Percentiles rank a stretch among this genome's conserved stretches.
These are phyloP conservation scores for Trypanosoma melophagium DNA, from an alignment of 208 protist genomes.

Conservation along the genomic window DNA sequence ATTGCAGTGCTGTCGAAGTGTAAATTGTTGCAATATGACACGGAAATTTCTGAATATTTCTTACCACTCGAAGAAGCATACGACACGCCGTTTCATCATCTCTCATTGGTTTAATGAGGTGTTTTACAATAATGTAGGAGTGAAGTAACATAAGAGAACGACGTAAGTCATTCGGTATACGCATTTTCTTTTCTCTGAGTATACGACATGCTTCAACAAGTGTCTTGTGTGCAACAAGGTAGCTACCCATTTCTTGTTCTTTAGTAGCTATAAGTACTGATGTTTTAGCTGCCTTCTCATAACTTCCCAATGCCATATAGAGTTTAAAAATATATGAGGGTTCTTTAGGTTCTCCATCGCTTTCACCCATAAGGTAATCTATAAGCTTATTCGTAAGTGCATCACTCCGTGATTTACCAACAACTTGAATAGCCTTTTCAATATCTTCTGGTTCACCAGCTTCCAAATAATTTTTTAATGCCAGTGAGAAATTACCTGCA, in stretches of 20 bases:
- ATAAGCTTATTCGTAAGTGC: conserved; percentile 93
- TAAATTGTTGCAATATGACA: conserved; percentile 94
- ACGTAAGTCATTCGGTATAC: conserved; percentile 89
- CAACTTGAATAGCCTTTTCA: conserved; percentile 92
- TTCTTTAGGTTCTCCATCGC: conserved; percentile 94
- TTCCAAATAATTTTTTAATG: conserved; percentile 91
- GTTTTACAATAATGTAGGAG: conserved; percentile 96
- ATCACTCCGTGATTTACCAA: conserved; percentile 92
- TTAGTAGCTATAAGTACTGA: conserved; percentile 95
- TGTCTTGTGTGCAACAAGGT: conserved; percentile 92
- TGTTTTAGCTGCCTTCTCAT: conserved; percentile 94
- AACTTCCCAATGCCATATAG: conserved; percentile 96
- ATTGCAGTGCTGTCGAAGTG: conserved; percentile 96
- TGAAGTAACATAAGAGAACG: conserved; percentile 95
- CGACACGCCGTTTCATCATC: conserved; percentile 91
- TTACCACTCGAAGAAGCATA: conserved; percentile 95
- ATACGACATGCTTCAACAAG: conserved; percentile 94
- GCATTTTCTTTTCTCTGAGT: conserved; percentile 82
- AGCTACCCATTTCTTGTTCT: conserved; percentile 95
- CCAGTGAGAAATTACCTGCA: conserved; percentile 83
- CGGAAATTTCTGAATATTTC: conserved; percentile 95
- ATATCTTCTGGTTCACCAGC: conserved; percentile 84
- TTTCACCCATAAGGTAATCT: conserved; percentile 96
- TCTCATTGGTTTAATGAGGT: conserved; percentile 85
- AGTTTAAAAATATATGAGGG: conserved; percentile 97